A percentile compares a stretch with the other conserved stretches of the same genome.
These are phyloP conservation scores for Tulasnella sp. DNA, from an alignment of 768 basidiomycete species.

Conservation along the genomic window DNA sequence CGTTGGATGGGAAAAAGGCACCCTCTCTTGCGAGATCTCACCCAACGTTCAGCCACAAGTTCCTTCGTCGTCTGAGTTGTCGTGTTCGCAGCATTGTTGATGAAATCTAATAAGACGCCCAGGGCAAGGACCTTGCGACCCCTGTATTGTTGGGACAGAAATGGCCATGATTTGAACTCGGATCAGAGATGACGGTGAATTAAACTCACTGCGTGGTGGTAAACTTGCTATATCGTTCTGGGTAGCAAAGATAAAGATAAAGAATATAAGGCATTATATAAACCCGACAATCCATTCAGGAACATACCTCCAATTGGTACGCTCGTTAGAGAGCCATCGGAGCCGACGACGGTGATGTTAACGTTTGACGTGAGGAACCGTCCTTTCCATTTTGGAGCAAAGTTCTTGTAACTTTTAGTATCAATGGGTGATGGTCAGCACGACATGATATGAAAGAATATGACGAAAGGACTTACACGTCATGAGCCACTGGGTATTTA, in stretches of 20 bases:
- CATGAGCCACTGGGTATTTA: constrained; percentile 50
- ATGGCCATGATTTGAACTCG: background rate
- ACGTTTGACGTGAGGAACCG: constrained; percentile 77
- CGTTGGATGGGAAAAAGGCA: background rate
- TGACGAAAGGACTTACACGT: constrained; percentile 38
- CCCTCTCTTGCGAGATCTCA: constrained; percentile 23
- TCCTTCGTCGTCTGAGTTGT: constrained; percentile 60
- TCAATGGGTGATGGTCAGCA: background rate
- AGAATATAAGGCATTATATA: no score
- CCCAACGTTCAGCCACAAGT: constrained; percentile 76
- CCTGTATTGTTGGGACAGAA: constrained; percentile 25
- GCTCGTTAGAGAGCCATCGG: constrained; percentile 28
- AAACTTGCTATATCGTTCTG: constrained; percentile 59
- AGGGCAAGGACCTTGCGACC: constrained; percentile 68
- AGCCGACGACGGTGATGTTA: constrained; percentile 59
- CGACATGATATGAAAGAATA: constrained; percentile 17
- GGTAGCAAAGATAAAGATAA: no score
- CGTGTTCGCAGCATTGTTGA: constrained; percentile 55
- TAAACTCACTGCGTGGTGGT: constrained; percentile 50
- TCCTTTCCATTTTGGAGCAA: constrained; percentile 53
- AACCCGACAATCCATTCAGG: no score
- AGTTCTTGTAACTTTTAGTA: constrained; percentile 44
- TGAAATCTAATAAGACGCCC: constrained; percentile 71
- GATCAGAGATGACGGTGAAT: background rate
- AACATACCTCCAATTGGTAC: constrained; percentile 36